Conservation (phyloP, 352 stramenopile species). For the Globisporangium nodosum region DNA sequence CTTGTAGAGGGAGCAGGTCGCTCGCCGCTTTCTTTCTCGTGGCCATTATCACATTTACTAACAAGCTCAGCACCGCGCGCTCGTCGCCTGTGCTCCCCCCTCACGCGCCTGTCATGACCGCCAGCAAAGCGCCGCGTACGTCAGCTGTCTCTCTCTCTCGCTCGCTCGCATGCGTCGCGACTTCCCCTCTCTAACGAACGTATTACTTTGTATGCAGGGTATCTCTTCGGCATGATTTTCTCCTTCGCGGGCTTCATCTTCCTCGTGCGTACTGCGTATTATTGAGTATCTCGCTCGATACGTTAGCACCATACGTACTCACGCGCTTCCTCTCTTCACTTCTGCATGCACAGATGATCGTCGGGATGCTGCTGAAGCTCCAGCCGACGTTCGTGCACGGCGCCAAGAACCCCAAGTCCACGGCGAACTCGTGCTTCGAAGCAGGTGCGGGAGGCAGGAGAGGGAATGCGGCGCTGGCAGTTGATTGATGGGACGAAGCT, state of each 20-base stretch:
- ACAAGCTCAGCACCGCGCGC: background rate
- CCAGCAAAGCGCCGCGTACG: constrained; percentile 1
- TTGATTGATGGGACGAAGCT: background rate
- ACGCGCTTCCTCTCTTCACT: constrained; percentile 3
- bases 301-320: background rate
- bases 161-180: background rate
- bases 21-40: background rate
- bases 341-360: constrained; percentile 37
- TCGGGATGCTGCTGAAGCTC: constrained; percentile 67
- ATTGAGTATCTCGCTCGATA: background rate
- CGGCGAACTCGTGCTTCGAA: constrained; percentile 71
- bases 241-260: constrained; percentile 76
- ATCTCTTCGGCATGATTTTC: constrained; percentile 75
- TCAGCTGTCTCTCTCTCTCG: background rate
- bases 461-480: background rate
- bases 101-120: background rate
- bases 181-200: background rate
- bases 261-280: constrained; percentile 33
- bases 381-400: constrained; percentile 69
- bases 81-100: background rate
- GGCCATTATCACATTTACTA: background rate
- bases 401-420: constrained; percentile 67
- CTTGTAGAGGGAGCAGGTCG: no score
- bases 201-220: constrained; percentile 26
- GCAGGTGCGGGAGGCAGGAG: constrained; percentile 34